Base-by-base conservation (phyloP, 192 early-diverging fungal species). In the Podila epigama region DNA sequence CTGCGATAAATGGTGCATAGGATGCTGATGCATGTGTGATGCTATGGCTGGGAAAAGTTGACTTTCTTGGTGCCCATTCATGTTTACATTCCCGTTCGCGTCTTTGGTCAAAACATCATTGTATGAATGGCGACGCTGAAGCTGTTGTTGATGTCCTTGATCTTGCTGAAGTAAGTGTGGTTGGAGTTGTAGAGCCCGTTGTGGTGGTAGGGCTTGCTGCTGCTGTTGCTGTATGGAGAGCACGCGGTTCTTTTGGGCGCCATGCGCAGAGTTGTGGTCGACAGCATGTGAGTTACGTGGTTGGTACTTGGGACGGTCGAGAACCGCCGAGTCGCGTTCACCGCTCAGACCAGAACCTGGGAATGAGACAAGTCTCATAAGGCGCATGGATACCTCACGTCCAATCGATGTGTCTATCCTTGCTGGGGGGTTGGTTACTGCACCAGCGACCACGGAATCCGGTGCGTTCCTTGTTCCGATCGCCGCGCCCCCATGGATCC, bases 301-400 rank as follows among this genome's bases (percentile, higher is more conserved):
- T 8, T 41, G 44, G 22, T 58, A 53, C 22, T 53, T 65, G 5
- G 29, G n/a, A 8, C 36, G 28, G 25, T 29, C 34, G 18, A 57
- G 28, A 51, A 36, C n/a, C 10, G 58, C 42, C 40, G 54, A 16
- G 3, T 63, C 54, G 7, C 35, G 35, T 6, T 63, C 60, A 2
- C 35, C 55, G 40, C 33, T 63, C 1, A 52, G 36, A 5, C 62
- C 63, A 10, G 64, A 22, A 22, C 42, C 60, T 11, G 58, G 51
- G 27, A 55, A 56, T 4, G 58, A 66, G 2, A 61, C 60, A 42
- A 77, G 28, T 12, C 54, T 68, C 54, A 68, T 53, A 13, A 77
- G 40, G 27, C 73, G 57, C 60, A 53, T 63, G 0, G 73, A 63
- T 12, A 77, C 61, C 27, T 77, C 73, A 22, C 61, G 40, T 0